phyloP scores from a whole-genome alignment of 768 basidiomycete species.

The Obba rivulosa region DNA sequence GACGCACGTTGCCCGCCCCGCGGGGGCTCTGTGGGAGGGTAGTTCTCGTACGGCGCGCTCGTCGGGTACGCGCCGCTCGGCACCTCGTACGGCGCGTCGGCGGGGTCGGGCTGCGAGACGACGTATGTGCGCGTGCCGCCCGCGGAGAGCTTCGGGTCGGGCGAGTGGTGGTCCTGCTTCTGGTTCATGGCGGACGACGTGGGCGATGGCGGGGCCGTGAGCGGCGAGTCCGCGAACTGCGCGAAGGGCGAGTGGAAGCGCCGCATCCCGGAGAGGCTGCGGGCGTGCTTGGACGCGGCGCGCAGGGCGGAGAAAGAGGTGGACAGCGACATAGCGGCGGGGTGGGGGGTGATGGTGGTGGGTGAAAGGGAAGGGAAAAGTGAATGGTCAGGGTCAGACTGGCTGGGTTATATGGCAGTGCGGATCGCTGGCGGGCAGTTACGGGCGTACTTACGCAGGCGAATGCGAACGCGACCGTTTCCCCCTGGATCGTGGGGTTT shows the following conservation, averaged over 20 bases:
- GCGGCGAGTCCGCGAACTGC: constrained; percentile 37
- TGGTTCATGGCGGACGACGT: constrained; percentile 41
- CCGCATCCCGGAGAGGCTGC: constrained; percentile 31
- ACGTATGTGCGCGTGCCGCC: constrained; percentile 60
- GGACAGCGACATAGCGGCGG: background rate
- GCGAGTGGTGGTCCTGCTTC: constrained; percentile 50
- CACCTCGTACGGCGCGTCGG: constrained; percentile 58
- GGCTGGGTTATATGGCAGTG: no score
- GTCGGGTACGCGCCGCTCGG: constrained; percentile 56
- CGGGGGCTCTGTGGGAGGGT: constrained; percentile 35
- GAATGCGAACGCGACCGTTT: no score
- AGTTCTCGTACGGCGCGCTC: constrained; percentile 35
- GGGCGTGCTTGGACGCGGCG: constrained; percentile 23
- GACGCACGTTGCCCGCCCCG: constrained; percentile 35
- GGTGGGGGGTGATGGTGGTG: background rate
- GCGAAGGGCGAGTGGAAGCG: constrained; percentile 64
- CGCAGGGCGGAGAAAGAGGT: constrained; percentile 26
- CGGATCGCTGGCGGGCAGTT: no score
- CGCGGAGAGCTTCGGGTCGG: constrained; percentile 41
- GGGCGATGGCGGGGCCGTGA: constrained; percentile 28
- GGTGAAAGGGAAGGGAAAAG: background rate
- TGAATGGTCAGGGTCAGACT: background rate
- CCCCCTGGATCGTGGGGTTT: no score
- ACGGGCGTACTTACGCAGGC: no score
- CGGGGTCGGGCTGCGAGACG: constrained; percentile 66